A percentile compares a stretch with the other conserved stretches of the same genome.
Evolutionary conservation across 441 rosid species (phyloP).

Genomic region (Bruguiera hainesii): DNA sequence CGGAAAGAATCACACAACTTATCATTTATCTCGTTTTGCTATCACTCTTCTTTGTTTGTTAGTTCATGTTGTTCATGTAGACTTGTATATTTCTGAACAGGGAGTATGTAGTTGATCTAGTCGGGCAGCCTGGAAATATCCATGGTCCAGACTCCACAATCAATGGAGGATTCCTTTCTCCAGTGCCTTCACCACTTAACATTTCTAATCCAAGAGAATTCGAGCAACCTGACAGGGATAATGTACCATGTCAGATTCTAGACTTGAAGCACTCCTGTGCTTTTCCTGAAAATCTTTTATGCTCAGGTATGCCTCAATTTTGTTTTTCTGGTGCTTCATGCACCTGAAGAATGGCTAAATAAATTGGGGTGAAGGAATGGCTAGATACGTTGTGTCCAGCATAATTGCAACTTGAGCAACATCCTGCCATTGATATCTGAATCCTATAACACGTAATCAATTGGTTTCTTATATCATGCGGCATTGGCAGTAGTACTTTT

Average conservation of each 20-base stretch:
- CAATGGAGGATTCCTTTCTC: conserved; percentile 59
- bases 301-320: conserved; percentile 41
- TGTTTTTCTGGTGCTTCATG: background rate
- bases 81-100: conserved; percentile 39
- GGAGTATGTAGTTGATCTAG: conserved; percentile 96
- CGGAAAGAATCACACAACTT: background rate
- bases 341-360: conserved; percentile 6
- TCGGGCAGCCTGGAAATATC: conserved; percentile 86
- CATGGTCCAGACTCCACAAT: conserved; percentile 86
- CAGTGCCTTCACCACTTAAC: conserved; percentile 68
- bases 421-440: background rate
- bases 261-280: conserved; percentile 27
- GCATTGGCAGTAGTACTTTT: background rate
- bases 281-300: conserved; percentile 33
- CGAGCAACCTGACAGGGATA: conserved; percentile 40
- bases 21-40: background rate
- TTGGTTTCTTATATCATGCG: background rate
- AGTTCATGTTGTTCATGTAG: conserved; percentile 5
- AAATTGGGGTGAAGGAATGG: background rate
- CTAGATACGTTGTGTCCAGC: conserved; percentile 2
- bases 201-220: conserved; percentile 51
- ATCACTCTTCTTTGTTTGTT: background rate
- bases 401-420: background rate
- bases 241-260: conserved; percentile 30
- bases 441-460: background rate